Conservation (phyloP, 1,284 basidiomycete species). For the Rhodotorula sp. region DNA sequence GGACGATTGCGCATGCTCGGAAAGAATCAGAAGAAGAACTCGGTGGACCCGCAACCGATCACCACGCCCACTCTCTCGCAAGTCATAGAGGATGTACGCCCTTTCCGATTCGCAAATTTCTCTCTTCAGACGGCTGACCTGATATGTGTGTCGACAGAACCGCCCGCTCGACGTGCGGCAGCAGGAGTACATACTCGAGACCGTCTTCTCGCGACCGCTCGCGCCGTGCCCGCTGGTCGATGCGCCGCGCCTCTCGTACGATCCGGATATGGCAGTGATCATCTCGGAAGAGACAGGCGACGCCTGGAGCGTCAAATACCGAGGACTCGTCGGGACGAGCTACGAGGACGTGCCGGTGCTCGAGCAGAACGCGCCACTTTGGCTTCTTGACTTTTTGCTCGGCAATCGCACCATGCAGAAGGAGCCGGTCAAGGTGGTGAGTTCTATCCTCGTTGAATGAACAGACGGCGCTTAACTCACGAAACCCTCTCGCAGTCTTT, state of each 20-base stretch:
- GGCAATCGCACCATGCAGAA: slow-evolving; percentile 55
- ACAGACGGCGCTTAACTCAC: too few species aligned
- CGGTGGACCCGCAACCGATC: slow-evolving; percentile 21
- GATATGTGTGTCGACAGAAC: background rate
- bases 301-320: slow-evolving; percentile 71
- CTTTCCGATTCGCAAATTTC: background rate
- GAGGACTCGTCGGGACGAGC: slow-evolving; percentile 66
- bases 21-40: slow-evolving; percentile 36
- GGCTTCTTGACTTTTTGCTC: slow-evolving; percentile 85
- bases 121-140: background rate
- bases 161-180: slow-evolving; percentile 45
- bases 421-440: slow-evolving; percentile 64
- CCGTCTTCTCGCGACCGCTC: slow-evolving; percentile 66
- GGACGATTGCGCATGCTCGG: slow-evolving; percentile 34
- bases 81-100: slow-evolving; percentile 15
- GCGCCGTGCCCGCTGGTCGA: slow-evolving; percentile 70
- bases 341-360: slow-evolving; percentile 65
- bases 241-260: slow-evolving; percentile 66
- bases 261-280: slow-evolving; percentile 65
- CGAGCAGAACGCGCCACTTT: slow-evolving; percentile 77
- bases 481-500: slow-evolving; percentile 59
- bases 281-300: slow-evolving; percentile 78
- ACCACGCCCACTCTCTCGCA: slow-evolving; percentile 4
- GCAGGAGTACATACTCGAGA: slow-evolving; percentile 58
- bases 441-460: background rate